Conservation (phyloP, 768 basidiomycete genomes). For the Auricularia sp. region DNA sequence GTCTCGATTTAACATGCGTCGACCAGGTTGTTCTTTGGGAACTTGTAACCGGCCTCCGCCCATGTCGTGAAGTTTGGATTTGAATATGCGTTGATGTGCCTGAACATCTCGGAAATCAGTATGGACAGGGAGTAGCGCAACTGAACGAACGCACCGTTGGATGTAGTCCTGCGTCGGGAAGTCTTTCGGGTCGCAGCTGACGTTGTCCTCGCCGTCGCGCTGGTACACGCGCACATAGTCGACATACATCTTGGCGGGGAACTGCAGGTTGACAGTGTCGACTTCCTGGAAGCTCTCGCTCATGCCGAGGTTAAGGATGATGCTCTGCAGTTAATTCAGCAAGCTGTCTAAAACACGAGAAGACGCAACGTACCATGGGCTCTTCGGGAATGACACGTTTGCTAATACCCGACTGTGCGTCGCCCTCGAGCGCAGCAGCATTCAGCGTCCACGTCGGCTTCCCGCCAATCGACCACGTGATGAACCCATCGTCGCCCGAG, state of each 20-base stretch:
- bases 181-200: constrained; percentile 74
- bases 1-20: constrained; percentile 34
- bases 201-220: constrained; percentile 51
- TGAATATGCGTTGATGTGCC: constrained; percentile 61
- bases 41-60: constrained; percentile 44
- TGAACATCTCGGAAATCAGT: constrained; percentile 8
- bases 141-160: constrained; percentile 37
- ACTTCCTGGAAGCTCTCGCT: constrained; percentile 70
- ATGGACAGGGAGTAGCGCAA: not conserved
- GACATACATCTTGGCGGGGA: constrained; percentile 68
- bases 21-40: constrained; percentile 58
- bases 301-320: constrained; percentile 80
- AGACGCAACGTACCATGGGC: constrained; percentile 59
- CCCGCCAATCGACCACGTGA: constrained; percentile 73
- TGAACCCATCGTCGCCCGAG: constrained; percentile 45
- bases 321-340: constrained; percentile 39
- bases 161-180: constrained; percentile 83
- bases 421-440: constrained; percentile 55
- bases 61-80: constrained; percentile 78
- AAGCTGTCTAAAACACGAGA: constrained; percentile 34
- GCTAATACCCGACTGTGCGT: constrained; percentile 46
- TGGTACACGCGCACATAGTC: constrained; percentile 94
- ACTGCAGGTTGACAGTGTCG: constrained; percentile 59
- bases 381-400: constrained; percentile 74
- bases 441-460: constrained; percentile 63